Evolutionary conservation across 1,284 basidiomycete species (phyloP).

Genomic region (Fomitopsis pinicola): DNA sequence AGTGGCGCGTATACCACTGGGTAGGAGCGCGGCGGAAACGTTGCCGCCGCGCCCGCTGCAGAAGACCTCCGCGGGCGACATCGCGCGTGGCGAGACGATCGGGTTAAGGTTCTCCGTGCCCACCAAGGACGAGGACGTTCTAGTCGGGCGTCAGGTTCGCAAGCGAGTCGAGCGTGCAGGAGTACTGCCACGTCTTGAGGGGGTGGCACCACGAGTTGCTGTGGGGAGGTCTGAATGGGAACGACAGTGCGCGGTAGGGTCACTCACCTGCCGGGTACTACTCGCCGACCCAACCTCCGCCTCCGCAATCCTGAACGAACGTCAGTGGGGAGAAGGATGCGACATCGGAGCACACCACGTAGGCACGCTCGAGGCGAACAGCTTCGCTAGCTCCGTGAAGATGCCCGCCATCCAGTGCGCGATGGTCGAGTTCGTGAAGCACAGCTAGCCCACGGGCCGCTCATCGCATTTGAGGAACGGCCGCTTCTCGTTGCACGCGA

Average conservation of each 20-base stretch:
- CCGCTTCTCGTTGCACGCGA: slow-evolving; percentile 63
- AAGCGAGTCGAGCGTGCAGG: slow-evolving; percentile 72
- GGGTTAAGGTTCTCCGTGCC: slow-evolving; percentile 69
- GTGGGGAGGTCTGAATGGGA: slow-evolving; percentile 19
- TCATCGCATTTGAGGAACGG: slow-evolving; percentile 69
- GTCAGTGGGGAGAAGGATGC: neutral
- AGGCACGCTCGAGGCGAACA: slow-evolving; percentile 55
- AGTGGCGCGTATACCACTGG: too few species aligned
- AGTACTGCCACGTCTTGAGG: slow-evolving; percentile 74
- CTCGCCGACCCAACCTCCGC: slow-evolving; percentile 74
- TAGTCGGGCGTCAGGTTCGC: slow-evolving; percentile 50
- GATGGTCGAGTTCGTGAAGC: slow-evolving; percentile 46
- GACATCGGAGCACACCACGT: slow-evolving; percentile 10
- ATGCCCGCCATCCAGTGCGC: slow-evolving; percentile 43
- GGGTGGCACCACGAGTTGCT: slow-evolving; percentile 64
- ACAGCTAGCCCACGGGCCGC: slow-evolving; percentile 80
- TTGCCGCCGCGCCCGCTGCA: slow-evolving; percentile 68
- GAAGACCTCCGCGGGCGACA: slow-evolving; percentile 76
- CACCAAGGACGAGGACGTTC: slow-evolving; percentile 59
- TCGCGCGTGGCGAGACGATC: slow-evolving; percentile 77
- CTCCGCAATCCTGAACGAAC: slow-evolving; percentile 67
- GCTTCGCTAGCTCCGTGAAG: slow-evolving; percentile 36
- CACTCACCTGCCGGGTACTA: slow-evolving; percentile 35
- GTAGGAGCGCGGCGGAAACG: slow-evolving; percentile 58
- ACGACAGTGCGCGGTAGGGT: neutral